A percentile compares a stretch with the other conserved stretches of the same genome.
These are phyloP conservation scores for Skeletonema potamos DNA, from an alignment of 108 stramenopile genomes.

Conservation along the genomic window DNA sequence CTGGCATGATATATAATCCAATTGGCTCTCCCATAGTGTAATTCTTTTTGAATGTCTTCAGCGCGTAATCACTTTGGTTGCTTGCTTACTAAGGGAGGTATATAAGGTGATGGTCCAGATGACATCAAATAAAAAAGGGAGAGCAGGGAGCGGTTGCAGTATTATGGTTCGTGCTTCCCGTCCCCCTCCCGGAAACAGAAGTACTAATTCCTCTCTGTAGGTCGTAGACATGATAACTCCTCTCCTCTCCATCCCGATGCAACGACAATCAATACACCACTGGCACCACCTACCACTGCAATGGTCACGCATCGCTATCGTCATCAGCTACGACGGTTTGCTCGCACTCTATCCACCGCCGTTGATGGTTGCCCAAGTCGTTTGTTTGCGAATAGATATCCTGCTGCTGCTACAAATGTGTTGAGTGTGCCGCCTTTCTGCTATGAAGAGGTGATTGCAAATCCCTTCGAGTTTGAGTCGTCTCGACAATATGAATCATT, in stretches of 20 bases:
- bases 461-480: neutral
- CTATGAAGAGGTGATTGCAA: neutral
- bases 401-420: constrained; percentile 19
- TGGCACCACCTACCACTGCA: no score
- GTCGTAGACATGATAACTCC: no score
- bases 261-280: no score
- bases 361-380: constrained; percentile 24
- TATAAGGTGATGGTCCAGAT: neutral
- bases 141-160: no score
- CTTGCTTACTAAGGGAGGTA: no score
- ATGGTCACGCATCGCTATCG: neutral
- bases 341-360: neutral
- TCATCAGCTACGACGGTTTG: neutral
- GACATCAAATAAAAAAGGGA: no score
- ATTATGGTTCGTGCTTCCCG: no score
- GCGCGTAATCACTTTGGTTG: no score
- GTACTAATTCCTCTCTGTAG: neutral
- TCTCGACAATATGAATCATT: constrained; percentile 23
- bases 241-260: neutral
- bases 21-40: constrained; percentile 25
- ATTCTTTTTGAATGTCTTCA: neutral
- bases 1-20: constrained; percentile 31
- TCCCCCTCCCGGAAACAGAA: neutral
- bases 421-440: constrained; percentile 18
- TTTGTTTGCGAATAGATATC: constrained; percentile 23